Conservation (phyloP, 2,329 filamentous ascomycete species). For the Botrytis galanthina region DNA sequence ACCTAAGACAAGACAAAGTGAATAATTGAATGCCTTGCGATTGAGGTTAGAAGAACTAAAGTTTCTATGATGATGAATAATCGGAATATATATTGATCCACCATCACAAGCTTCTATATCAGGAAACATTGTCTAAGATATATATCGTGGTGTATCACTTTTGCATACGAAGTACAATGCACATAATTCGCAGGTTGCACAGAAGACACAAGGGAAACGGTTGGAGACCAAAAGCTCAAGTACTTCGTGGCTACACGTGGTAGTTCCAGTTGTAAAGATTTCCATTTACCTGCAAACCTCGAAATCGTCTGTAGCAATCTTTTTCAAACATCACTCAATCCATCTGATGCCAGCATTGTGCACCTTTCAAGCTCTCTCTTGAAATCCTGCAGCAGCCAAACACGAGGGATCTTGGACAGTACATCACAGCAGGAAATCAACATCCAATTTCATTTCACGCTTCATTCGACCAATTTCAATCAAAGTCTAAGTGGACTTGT, state of each 20-base stretch:
- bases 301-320: not conserved
- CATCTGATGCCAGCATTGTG: not conserved
- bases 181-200: not conserved
- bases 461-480: not conserved
- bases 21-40: slow-evolving; percentile 8
- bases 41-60: slow-evolving; percentile 4
- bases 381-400: not conserved
- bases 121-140: not conserved
- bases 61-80: not conserved
- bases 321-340: not conserved
- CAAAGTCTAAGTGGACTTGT: not conserved
- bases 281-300: not conserved
- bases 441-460: not conserved
- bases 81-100: not conserved
- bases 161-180: not conserved
- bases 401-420: not conserved
- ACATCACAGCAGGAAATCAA: not conserved
- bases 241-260: not conserved
- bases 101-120: not conserved
- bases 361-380: not conserved
- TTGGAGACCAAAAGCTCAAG: not conserved
- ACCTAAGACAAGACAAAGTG: not conserved
- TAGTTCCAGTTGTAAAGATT: not conserved
- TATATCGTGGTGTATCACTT: not conserved
- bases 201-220: not conserved